Conservation (phyloP, 768 basidiomycete genomes). For the Leccinum longicurvipes region DNA sequence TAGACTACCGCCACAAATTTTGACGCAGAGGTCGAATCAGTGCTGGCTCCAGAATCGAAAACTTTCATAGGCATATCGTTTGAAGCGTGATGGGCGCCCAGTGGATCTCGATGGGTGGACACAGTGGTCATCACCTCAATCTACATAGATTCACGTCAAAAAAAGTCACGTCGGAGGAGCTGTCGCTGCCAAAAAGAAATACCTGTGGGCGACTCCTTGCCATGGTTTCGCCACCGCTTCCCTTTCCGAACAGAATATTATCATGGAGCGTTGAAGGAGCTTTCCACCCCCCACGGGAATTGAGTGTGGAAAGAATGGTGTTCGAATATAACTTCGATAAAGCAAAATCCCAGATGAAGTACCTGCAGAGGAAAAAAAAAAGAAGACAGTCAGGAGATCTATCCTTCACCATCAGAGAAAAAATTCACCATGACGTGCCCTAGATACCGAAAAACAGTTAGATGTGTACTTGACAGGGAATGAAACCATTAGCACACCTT, state of each 20-base stretch:
- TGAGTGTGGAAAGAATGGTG: constrained; percentile 17
- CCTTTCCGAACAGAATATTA: constrained; percentile 9
- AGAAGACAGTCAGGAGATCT: background rate
- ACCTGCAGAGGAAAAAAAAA: background rate
- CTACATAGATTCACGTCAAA: background rate
- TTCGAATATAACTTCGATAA: constrained; percentile 29
- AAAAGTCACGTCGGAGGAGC: too few species aligned
- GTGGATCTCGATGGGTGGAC: background rate
- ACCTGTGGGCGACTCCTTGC: constrained; percentile 2
- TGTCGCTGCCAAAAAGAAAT: background rate
- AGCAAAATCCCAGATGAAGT: constrained; percentile 23
- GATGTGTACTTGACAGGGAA: background rate
- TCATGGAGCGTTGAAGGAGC: background rate
- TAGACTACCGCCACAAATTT: too few species aligned
- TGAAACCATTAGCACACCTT: background rate
- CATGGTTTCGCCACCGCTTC: background rate
- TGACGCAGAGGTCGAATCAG: too few species aligned
- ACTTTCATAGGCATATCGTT: too few species aligned
- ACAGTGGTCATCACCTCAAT: background rate
- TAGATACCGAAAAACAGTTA: constrained; percentile 9
- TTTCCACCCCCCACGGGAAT: constrained; percentile 25
- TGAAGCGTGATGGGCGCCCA: too few species aligned
- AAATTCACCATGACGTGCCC: constrained; percentile 15
- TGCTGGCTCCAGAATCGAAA: too few species aligned
- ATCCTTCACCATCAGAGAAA: constrained; percentile 1